Evolutionary conservation across 1,139 yeast genomes (phyloP), one percentile per base, ranked within the genome.

Genomic region (Taphrina deformans): DNA sequence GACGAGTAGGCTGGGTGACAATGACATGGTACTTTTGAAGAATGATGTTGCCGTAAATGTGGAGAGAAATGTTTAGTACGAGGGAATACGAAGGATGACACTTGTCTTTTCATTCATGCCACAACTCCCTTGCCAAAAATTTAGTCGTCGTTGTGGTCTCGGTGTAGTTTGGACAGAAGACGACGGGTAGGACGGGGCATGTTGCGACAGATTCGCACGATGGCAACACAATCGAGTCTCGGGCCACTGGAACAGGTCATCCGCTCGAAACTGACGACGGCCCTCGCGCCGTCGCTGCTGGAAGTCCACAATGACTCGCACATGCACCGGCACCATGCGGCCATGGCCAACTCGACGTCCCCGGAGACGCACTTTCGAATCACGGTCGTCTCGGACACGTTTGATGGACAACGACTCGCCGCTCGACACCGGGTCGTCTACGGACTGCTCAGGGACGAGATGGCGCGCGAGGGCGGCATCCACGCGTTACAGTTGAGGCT

Each of bases 401-500:
- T 93, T 73, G 76, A 77, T 51, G 96, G 95, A 0, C 80, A 85
- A 74, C 75, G 80, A 29, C 81, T 86, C 73, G 96, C 96, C 0
- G 76, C 83, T 33, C 83, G 99, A 73, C 98, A 93, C 77, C 78
- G 97, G 67, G 75, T 87, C 73, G 82, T 93, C 0, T 92, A 91
- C 74, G 78, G 78, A 60, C 75, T 89, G 62, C 78, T 93, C 55
- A 84, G 84, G 69, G 90, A 89, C 44, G 97, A 91, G 73, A 78
- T 92, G 73, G 80, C 82, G 65, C 79, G 78, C 62, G 70, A 66
- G 23, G 71, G 69, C 12, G 93, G 96, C 0, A 85, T 93, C 24
- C 99, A 93, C 77, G 97, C 98, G 0, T 78, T 93, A 68, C 97
- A 90, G 74, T 81, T 93, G 77, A 85, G 86, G 73, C 87, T 96